phyloP scores from a whole-genome alignment of 192 early-diverging fungal species.

The Diversispora eburnea region DNA sequence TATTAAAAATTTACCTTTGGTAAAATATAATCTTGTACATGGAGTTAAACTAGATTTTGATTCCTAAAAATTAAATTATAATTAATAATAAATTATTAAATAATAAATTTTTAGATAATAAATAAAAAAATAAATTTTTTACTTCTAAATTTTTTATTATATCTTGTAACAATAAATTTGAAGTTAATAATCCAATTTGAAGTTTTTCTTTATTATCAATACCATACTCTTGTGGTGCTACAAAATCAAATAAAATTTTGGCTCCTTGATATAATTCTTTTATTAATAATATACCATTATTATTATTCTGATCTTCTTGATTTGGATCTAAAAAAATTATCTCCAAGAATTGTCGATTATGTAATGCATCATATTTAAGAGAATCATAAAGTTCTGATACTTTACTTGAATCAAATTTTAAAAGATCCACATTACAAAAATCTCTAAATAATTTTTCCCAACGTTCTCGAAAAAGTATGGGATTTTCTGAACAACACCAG shows the following conservation, averaged over 20 bases:
- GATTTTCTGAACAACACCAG: slow-evolving; percentile 91
- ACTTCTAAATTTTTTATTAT: slow-evolving; percentile 74
- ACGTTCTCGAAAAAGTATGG: slow-evolving; percentile 82
- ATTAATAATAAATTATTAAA: background rate
- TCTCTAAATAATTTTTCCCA: slow-evolving; percentile 97
- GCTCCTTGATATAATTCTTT: slow-evolving; percentile 75
- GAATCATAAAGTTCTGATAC: slow-evolving; percentile 94
- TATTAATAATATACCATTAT: slow-evolving; percentile 32
- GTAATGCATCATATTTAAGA: slow-evolving; percentile 94
- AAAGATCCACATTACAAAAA: slow-evolving; percentile 59
- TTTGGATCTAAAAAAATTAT: slow-evolving; percentile 47
- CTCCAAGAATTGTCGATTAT: slow-evolving; percentile 85
- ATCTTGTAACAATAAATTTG: slow-evolving; percentile 70
- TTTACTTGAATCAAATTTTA: slow-evolving; percentile 75
- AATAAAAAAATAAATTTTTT: slow-evolving; percentile 3
- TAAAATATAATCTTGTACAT: slow-evolving; percentile 85
- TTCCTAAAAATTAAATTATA: no score
- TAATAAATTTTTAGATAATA: background rate
- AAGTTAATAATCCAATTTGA: slow-evolving; percentile 79
- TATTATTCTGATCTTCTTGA: slow-evolving; percentile 33
- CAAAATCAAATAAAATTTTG: slow-evolving; percentile 88
- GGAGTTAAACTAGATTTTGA: slow-evolving; percentile 46
- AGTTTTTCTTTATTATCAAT: slow-evolving; percentile 77
- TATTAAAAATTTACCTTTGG: slow-evolving; percentile 61
- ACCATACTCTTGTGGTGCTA: slow-evolving; percentile 92